Base-by-base conservation (phyloP, 1,139 yeast genomes). In the Trichomonascaceae sp. region DNA sequence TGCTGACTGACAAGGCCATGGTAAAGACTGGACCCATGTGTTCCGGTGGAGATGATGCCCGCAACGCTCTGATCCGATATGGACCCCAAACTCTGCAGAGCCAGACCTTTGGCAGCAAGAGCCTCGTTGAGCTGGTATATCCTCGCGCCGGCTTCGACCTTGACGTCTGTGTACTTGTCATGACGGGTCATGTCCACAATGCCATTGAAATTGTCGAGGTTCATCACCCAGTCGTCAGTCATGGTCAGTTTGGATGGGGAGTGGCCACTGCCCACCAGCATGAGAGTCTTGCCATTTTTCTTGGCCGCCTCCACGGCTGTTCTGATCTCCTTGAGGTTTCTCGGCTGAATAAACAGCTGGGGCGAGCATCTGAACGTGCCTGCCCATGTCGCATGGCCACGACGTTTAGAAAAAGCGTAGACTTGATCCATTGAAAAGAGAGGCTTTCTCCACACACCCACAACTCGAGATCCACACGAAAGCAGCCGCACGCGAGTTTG, bases 1-100 rank as follows among this genome's bases (percentile, higher is more conserved):
- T 85, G 95, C 49, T 85, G 89, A 8, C 92, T 74, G 3, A 89
- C 82, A 30, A 87, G 65, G 0, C 97, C 96, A 50, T 89, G 97
- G 54, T 69, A 82, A 34, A 89, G 92, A 5, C 94, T 76, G 1
- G 96, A 80, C 2, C 98, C 98, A 52, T 89, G 98, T 1, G 97
- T 85, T 26, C 97, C 97, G 0, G 98, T 89, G 2, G 94, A 80
- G 33, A 89, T 84, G 43, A 87, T 74, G 4, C 98, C 98, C 2
- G 93, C 98, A 29, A 85, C 65, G 13, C 93, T 80, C 54, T 89
- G 98, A 43, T 85, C 96, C 30, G 93, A 76, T 40, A 89, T 89
- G 2, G 96, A 85, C 1, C 97, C 98, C 52, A 89, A 63, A 51
- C 81, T 87, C 57, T 89, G 97, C 41, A 89, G 65, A 3, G 95